Conservation (phyloP, 148 eudicot genomes). For the Arbutus unedo region DNA sequence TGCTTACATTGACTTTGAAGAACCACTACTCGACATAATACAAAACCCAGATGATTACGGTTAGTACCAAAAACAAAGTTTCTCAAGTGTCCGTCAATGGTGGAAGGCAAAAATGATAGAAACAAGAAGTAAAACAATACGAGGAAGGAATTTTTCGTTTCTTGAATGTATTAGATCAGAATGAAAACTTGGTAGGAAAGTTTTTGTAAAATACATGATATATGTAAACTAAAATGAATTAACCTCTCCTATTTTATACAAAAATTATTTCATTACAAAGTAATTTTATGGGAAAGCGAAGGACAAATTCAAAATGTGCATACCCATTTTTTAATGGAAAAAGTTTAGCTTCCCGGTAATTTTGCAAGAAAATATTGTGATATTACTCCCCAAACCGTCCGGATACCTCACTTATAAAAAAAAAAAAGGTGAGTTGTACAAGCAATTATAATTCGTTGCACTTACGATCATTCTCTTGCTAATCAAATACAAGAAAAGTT, state of each 20-base stretch:
- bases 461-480: neutral
- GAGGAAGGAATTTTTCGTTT: neutral
- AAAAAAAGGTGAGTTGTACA: neutral
- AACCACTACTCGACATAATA: constrained; percentile 2
- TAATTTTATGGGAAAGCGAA: neutral
- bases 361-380: too few species aligned
- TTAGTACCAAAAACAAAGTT: neutral
- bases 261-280: neutral
- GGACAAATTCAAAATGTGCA: neutral
- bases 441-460: neutral
- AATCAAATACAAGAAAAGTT: neutral
- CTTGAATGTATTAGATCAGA: neutral
- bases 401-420: too few species aligned
- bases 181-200: neutral
- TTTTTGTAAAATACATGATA: neutral
- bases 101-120: neutral
- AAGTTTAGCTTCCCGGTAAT: too few species aligned
- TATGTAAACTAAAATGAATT: neutral
- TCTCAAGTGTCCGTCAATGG: neutral
- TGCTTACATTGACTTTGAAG: constrained; percentile 15
- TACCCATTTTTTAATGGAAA: too few species aligned
- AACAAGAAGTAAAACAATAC: neutral
- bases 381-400: too few species aligned
- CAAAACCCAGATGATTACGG: constrained; percentile 4
- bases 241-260: neutral